Evolutionary conservation across 345 rosid genomes (phyloP).

Genomic region (Populus tremula): DNA sequence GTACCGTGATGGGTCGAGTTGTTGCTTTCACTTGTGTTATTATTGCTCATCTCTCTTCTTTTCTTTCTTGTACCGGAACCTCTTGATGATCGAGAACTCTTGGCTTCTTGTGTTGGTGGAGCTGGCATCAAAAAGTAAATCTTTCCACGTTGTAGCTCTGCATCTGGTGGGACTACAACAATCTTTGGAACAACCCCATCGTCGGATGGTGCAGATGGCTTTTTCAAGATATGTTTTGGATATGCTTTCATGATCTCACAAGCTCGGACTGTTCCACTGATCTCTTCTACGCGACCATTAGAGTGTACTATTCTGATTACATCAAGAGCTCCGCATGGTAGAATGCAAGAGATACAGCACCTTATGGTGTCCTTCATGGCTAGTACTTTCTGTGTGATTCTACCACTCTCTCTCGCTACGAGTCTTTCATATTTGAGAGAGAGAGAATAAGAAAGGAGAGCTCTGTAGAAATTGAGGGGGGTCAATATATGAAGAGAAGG

Average conservation of each 20-base stretch:
- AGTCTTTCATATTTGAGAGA: conserved; percentile 6
- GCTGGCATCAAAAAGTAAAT: conserved; percentile 86
- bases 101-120: conserved; percentile 32
- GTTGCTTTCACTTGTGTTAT: conserved; percentile 17
- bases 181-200: conserved; percentile 61
- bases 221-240: conserved; percentile 84
- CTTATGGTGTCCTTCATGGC: conserved; percentile 83
- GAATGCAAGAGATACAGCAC: conserved; percentile 95
- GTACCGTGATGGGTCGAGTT: background rate
- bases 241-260: conserved; percentile 74
- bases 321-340: conserved; percentile 94
- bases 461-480: background rate
- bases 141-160: conserved; percentile 90
- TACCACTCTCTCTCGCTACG: background rate
- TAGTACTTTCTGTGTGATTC: background rate
- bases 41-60: conserved; percentile 14
- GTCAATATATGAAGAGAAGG: conserved; percentile 6
- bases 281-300: conserved; percentile 85
- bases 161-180: conserved; percentile 85
- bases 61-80: conserved; percentile 10
- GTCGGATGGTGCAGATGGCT: conserved; percentile 57
- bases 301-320: conserved; percentile 90
- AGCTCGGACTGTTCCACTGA: conserved; percentile 79
- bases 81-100: conserved; percentile 27
- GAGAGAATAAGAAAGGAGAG: conserved; percentile 15